phyloP scores from a whole-genome alignment of 495 filamentous ascomycete species.

The Haplographium delicatum region DNA sequence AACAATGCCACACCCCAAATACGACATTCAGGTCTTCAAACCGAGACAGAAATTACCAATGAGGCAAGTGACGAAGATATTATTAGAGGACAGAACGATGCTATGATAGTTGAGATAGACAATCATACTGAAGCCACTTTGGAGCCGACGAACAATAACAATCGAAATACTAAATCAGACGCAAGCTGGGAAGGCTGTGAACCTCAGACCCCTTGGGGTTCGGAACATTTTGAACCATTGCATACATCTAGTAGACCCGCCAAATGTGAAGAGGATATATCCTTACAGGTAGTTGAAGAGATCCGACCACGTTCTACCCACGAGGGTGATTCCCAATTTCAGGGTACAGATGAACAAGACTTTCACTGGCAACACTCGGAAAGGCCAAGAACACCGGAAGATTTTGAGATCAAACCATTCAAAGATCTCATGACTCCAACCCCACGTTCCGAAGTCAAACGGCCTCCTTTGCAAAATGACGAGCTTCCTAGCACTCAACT shows the following conservation, averaged over 20 bases:
- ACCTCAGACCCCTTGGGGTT: slow-evolving; percentile 22
- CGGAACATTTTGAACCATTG: neutral
- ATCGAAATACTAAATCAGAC: neutral
- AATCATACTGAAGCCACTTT: too few species aligned
- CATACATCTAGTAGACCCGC: neutral
- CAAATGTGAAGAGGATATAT: neutral
- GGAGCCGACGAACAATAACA: too few species aligned
- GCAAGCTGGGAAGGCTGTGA: slow-evolving; percentile 11
- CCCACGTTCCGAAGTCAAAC: neutral
- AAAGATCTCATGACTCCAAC: slow-evolving; percentile 18
- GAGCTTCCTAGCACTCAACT: slow-evolving; percentile 9
- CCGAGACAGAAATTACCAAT: too few species aligned
- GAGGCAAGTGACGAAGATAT: too few species aligned
- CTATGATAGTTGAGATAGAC: too few species aligned
- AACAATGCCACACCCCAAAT: too few species aligned
- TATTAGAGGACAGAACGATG: too few species aligned
- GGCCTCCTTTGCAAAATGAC: neutral
- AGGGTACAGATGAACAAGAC: neutral
- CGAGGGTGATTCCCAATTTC: neutral
- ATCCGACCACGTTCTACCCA: neutral
- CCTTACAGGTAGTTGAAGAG: neutral
- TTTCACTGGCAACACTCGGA: neutral
- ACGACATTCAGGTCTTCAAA: too few species aligned
- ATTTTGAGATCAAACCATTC: slow-evolving; percentile 11
- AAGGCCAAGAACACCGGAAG: neutral